Conservation (phyloP, 805 yeast species). For the Zygotorulaspora chibaensis region DNA sequence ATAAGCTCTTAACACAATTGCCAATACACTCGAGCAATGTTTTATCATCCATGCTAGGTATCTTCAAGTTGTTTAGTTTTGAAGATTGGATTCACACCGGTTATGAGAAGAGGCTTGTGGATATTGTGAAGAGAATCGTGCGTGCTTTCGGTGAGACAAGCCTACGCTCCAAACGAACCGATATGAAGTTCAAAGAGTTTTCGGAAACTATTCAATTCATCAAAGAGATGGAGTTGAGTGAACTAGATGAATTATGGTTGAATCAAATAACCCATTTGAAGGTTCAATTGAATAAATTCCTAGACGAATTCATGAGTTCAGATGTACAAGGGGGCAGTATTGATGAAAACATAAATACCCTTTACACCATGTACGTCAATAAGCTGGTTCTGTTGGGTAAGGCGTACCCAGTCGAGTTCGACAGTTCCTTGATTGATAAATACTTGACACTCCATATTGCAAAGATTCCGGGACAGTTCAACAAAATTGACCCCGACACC, state of each 20-base stretch:
- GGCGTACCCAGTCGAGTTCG: slow-evolving; percentile 25
- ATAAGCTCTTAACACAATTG: slow-evolving; percentile 21
- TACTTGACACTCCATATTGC: slow-evolving; percentile 18
- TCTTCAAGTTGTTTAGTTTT: slow-evolving; percentile 24
- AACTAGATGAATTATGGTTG: slow-evolving; percentile 26
- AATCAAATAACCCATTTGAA: slow-evolving; percentile 21
- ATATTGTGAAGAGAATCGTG: slow-evolving; percentile 18
- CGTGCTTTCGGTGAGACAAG: slow-evolving; percentile 22
- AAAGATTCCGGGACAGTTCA: slow-evolving; percentile 13
- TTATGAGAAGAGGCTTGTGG: slow-evolving; percentile 20
- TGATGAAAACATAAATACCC: slow-evolving; percentile 11
- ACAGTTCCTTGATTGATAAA: slow-evolving; percentile 15
- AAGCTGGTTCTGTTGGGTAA: slow-evolving; percentile 30
- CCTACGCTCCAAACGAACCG: slow-evolving; percentile 9
- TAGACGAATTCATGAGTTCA: slow-evolving; percentile 17
- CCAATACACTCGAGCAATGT: slow-evolving; percentile 24
- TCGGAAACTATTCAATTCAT: slow-evolving; percentile 20
- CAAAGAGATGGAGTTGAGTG: slow-evolving; percentile 18
- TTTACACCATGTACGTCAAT: slow-evolving; percentile 27
- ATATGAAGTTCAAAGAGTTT: slow-evolving; percentile 16
- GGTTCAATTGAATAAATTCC: slow-evolving; percentile 22
- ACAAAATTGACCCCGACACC: slow-evolving; percentile 11
- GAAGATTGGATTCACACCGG: slow-evolving; percentile 33
- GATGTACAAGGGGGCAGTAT: slow-evolving; percentile 7
- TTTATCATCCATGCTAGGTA: slow-evolving; percentile 22